phyloP scores from a whole-genome alignment of 345 rosid species.

The Physaria fendleri region DNA sequence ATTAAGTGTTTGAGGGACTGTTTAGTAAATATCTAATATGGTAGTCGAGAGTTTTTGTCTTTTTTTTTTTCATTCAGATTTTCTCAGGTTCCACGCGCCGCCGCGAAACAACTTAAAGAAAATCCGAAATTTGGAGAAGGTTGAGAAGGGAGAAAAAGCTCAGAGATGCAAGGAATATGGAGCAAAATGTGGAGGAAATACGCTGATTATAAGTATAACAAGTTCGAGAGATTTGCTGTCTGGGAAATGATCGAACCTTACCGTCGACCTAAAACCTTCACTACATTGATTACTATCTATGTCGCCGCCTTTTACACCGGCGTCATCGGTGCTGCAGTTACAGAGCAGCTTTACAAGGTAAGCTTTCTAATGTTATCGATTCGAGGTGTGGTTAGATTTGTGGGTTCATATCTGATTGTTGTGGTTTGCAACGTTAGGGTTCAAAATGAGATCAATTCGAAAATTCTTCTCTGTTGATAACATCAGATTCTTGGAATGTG shows the following conservation, averaged over 20 bases:
- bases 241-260: constrained; percentile 91
- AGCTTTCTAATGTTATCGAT: background rate
- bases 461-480: background rate
- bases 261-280: constrained; percentile 77
- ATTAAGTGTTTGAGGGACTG: constrained; percentile 8
- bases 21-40: too few species aligned
- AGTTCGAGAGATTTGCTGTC: constrained; percentile 64
- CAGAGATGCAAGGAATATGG: constrained; percentile 38
- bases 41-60: too few species aligned
- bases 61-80: too few species aligned
- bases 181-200: constrained; percentile 86
- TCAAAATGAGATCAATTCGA: background rate
- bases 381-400: background rate
- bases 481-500: background rate
- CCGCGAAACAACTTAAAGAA: background rate
- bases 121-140: background rate
- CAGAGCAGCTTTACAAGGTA: constrained; percentile 89
- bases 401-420: background rate
- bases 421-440: constrained; percentile 15
- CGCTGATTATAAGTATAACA: constrained; percentile 62
- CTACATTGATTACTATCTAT: constrained; percentile 56
- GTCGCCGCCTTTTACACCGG: constrained; percentile 87
- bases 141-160: background rate
- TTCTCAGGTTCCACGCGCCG: constrained; percentile 19
- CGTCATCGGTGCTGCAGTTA: constrained; percentile 69